Evolutionary conservation across 2,329 filamentous ascomycete species (phyloP).

Genomic region (Tolypocladium sp.): DNA sequence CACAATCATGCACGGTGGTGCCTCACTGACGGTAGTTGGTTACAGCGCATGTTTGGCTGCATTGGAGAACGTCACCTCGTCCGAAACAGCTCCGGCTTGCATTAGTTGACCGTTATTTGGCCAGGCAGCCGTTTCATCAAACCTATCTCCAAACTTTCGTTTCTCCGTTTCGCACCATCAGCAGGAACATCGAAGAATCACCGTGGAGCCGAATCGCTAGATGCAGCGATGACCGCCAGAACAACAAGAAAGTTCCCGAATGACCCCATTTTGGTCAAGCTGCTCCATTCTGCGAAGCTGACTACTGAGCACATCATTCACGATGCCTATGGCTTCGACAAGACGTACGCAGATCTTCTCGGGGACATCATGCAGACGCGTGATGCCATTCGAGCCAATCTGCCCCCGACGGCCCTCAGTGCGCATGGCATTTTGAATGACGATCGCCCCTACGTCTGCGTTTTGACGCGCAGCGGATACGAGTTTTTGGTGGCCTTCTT

Average conservation of each 20-base stretch:
- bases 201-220: too few species aligned
- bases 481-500: constrained; percentile 15
- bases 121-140: too few species aligned
- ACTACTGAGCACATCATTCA: constrained; percentile 5
- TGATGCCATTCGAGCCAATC: not conserved
- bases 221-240: too few species aligned
- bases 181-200: too few species aligned
- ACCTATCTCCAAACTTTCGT: too few species aligned
- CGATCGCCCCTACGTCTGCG: constrained; percentile 3
- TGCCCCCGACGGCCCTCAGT: constrained; percentile 3
- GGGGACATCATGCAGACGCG: constrained; percentile 10
- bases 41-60: too few species aligned
- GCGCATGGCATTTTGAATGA: constrained; percentile 3
- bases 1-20: too few species aligned
- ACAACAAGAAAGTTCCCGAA: not conserved
- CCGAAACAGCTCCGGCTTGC: too few species aligned
- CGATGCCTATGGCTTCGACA: constrained; percentile 10
- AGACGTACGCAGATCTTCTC: constrained; percentile 10
- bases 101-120: too few species aligned
- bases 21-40: too few species aligned
- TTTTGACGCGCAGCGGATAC: constrained; percentile 10
- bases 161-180: too few species aligned
- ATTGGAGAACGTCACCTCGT: too few species aligned
- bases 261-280: constrained; percentile 8
- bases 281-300: constrained; percentile 5